phyloP scores from a whole-genome alignment of 2,329 filamentous ascomycete species.

The Fonsecaea erecta region DNA sequence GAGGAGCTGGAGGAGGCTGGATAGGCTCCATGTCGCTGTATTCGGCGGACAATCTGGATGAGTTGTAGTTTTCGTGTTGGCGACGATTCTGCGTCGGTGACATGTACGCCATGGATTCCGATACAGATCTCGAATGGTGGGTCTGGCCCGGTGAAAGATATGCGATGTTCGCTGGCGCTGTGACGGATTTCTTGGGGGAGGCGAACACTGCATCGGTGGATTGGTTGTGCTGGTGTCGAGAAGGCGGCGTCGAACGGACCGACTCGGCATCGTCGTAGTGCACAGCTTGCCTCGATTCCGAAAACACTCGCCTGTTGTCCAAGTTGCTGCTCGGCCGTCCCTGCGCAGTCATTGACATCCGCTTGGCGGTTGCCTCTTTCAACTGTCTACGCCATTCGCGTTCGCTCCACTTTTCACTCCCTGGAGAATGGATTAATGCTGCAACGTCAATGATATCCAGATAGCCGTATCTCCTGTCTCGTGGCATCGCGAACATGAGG shows the following conservation, averaged over 20 bases:
- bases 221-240: slow-evolving; percentile 50
- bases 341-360: slow-evolving; percentile 67
- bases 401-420: slow-evolving; percentile 79
- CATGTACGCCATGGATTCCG: slow-evolving; percentile 33
- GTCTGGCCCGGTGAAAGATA: slow-evolving; percentile 32
- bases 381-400: slow-evolving; percentile 86
- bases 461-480: slow-evolving; percentile 84
- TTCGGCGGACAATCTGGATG: slow-evolving; percentile 33
- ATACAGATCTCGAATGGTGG: slow-evolving; percentile 37
- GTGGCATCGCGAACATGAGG: slow-evolving; percentile 98
- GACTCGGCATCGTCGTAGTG: slow-evolving; percentile 54
- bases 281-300: slow-evolving; percentile 42
- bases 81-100: slow-evolving; percentile 30
- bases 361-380: slow-evolving; percentile 82
- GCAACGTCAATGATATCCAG: slow-evolving; percentile 86
- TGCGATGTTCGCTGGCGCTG: slow-evolving; percentile 27
- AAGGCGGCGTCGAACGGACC: slow-evolving; percentile 59
- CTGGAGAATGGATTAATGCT: slow-evolving; percentile 75
- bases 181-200: slow-evolving; percentile 45
- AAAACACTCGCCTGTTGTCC: slow-evolving; percentile 41
- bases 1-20: slow-evolving; percentile 43
- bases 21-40: slow-evolving; percentile 29
- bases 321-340: slow-evolving; percentile 43
- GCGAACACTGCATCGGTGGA: slow-evolving; percentile 56
- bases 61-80: slow-evolving; percentile 28